A percentile compares a stretch with the other conserved stretches of the same genome.
These are phyloP conservation scores for Cinnamomum micranthum DNA, from an alignment of 164 flowering plant species.

Conservation along the genomic window DNA sequence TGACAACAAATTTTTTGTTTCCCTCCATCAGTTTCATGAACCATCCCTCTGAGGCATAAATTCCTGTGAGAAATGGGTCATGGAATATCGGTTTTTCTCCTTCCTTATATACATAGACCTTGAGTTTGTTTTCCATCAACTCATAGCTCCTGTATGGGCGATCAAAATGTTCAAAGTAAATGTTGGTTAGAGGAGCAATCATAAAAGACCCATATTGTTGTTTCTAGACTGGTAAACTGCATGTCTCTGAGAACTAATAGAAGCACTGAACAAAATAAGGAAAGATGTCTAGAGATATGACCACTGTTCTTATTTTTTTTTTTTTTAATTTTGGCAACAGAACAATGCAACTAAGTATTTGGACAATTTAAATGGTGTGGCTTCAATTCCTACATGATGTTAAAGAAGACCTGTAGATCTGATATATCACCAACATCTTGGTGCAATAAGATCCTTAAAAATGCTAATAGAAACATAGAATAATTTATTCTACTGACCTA, in stretches of 20 bases:
- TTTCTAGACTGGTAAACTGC: neutral
- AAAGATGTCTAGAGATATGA: neutral
- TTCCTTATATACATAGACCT: conserved; percentile 15
- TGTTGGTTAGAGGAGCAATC: neutral
- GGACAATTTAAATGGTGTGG: neutral
- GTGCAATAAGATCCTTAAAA: no score
- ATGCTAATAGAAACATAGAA: no score
- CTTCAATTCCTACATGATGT: neutral
- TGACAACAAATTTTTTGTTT: conserved; percentile 14
- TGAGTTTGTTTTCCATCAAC: conserved; percentile 14
- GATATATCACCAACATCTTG: no score
- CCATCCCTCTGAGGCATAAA: conserved; percentile 21
- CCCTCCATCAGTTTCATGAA: conserved; percentile 17
- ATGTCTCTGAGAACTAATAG: neutral
- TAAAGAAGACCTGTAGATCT: no score
- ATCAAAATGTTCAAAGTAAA: neutral
- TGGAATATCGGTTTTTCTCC: conserved; percentile 18
- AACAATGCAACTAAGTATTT: neutral
- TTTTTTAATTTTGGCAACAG: neutral
- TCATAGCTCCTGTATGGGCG: conserved; percentile 14
- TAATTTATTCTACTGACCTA: no score
- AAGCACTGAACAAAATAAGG: neutral
- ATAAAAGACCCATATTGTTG: neutral
- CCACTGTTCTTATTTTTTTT: neutral
- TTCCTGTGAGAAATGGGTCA: conserved; percentile 16